Conservation (phyloP, 164 flowering plant species). For the Nelumbo lutea region DNA sequence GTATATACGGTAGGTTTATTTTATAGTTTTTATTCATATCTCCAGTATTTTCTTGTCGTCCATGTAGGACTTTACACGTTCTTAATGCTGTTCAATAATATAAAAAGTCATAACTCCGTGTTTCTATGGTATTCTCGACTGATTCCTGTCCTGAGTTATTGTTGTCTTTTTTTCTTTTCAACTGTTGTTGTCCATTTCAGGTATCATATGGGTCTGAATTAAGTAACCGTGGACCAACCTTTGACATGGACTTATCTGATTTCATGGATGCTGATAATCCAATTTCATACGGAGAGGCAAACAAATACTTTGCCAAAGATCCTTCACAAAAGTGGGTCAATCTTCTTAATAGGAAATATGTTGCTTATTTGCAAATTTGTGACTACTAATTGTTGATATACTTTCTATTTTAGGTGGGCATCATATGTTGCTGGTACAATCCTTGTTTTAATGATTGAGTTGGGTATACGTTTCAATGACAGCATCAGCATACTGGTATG, state of each 20-base stretch:
- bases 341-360: constrained; percentile 3
- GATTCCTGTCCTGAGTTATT: neutral
- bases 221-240: constrained; percentile 95
- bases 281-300: constrained; percentile 81
- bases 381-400: neutral
- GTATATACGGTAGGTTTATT: too few relatives aligned
- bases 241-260: constrained; percentile 94
- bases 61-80: too few relatives aligned
- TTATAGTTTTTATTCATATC: too few relatives aligned
- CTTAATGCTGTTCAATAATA: too few relatives aligned
- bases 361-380: neutral
- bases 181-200: constrained; percentile 30
- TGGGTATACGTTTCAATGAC: constrained; percentile 71
- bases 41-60: too few relatives aligned
- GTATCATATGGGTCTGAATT: constrained; percentile 98
- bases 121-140: too few relatives aligned
- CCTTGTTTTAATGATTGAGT: constrained; percentile 90
- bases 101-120: too few relatives aligned
- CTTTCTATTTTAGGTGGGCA: constrained; percentile 72
- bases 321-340: constrained; percentile 82
- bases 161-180: neutral
- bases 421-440: constrained; percentile 97
- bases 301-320: constrained; percentile 72
- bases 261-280: constrained; percentile 82
- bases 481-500: constrained; percentile 89